Percentiles rank a stretch among this genome's conserved stretches.
Evolutionary conservation across 2,329 filamentous ascomycete species (phyloP).

Genomic region (Fusarium tricinctum): DNA sequence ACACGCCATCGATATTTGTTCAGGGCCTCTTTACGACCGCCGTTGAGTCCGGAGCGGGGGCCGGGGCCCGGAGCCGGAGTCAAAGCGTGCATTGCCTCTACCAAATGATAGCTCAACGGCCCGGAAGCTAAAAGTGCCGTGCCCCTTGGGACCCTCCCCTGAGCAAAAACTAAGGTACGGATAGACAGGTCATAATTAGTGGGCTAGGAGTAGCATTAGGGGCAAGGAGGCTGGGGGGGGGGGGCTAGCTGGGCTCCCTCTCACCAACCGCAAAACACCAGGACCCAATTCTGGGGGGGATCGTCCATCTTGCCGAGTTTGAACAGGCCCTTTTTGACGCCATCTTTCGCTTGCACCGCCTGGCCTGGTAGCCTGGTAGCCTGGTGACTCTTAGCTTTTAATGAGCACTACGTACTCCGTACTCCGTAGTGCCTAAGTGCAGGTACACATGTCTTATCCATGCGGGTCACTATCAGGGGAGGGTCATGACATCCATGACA

Average conservation of each 20-base stretch:
- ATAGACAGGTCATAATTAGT: not conserved
- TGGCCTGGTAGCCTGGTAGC: too few species aligned
- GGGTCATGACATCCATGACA: slow-evolving; percentile 7
- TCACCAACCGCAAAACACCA: slow-evolving; percentile 15
- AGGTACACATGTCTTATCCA: not conserved
- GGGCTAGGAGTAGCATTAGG: not conserved
- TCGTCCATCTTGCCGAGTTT: slow-evolving; percentile 40
- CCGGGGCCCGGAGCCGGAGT: slow-evolving; percentile 16
- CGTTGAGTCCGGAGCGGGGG: not conserved
- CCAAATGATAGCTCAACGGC: slow-evolving; percentile 36
- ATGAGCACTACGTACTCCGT: too few species aligned
- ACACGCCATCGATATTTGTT: too few species aligned
- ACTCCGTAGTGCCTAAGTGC: too few species aligned
- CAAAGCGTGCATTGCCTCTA: slow-evolving; percentile 26
- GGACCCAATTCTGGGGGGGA: slow-evolving; percentile 41
- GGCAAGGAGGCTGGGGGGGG: too few species aligned
- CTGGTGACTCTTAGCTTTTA: too few species aligned
- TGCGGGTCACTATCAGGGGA: slow-evolving; percentile 32
- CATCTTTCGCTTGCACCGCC: slow-evolving; percentile 40
- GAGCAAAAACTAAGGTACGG: not conserved
- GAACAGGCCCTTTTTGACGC: slow-evolving; percentile 39
- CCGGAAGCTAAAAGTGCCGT: slow-evolving; percentile 37
- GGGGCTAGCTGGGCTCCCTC: slow-evolving; percentile 15
- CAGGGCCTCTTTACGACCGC: slow-evolving; percentile 7
- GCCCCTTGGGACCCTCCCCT: slow-evolving; percentile 1